phyloP scores from a whole-genome alignment of 306 rosid genomes.

The Quercus mongolica region DNA sequence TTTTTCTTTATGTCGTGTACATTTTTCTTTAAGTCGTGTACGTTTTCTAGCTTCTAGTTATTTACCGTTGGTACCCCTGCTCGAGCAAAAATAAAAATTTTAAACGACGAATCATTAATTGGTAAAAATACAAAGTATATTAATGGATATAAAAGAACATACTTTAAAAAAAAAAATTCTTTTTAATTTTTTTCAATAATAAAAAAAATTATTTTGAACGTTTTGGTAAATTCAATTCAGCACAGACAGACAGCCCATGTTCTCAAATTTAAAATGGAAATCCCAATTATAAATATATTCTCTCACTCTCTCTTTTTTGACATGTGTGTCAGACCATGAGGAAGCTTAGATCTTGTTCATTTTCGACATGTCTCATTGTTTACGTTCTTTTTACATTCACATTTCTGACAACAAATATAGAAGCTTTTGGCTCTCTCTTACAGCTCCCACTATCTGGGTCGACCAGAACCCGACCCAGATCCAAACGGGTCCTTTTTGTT shows the following conservation, averaged over 20 bases:
- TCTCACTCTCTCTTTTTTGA: background rate
- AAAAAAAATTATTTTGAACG: background rate
- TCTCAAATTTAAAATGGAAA: background rate
- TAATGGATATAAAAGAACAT: too few relatives aligned
- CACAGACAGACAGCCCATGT: too few relatives aligned
- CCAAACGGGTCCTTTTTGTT: conserved; percentile 45
- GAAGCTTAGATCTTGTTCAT: conserved; percentile 20
- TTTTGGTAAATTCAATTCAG: too few relatives aligned
- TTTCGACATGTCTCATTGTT: conserved; percentile 17
- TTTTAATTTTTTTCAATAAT: background rate
- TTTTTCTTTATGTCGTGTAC: too few relatives aligned
- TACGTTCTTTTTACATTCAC: conserved; percentile 16
- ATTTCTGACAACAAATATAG: conserved; percentile 24
- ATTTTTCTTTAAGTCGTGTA: too few relatives aligned
- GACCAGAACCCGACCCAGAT: conserved; percentile 29
- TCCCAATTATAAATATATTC: background rate
- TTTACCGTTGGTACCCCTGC: too few relatives aligned
- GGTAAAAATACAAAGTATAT: too few relatives aligned
- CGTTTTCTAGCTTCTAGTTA: too few relatives aligned
- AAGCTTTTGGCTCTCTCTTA: conserved; percentile 44
- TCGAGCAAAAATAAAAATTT: too few relatives aligned
- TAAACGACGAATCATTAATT: too few relatives aligned
- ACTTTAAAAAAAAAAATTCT: too few relatives aligned
- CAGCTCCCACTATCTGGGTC: conserved; percentile 42
- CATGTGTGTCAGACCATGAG: conserved; percentile 27